Evolutionary conservation across 345 rosid species (phyloP).

Genomic region (Acer saccharum): DNA sequence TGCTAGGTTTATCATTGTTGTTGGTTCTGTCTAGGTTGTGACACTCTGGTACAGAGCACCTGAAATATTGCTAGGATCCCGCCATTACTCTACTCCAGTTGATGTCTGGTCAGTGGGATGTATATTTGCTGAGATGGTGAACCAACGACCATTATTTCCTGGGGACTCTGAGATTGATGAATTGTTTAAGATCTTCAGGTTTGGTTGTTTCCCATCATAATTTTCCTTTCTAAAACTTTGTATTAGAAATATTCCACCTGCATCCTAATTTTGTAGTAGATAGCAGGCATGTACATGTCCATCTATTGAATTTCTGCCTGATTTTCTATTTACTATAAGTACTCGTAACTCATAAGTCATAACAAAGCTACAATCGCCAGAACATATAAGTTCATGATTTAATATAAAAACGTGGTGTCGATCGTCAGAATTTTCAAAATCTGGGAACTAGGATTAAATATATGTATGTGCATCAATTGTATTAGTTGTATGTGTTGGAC

Average conservation of each 20-base stretch:
- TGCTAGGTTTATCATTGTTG: slow-evolving; percentile 12
- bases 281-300: background rate
- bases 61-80: slow-evolving; percentile 95
- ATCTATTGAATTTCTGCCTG: background rate
- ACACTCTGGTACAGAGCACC: slow-evolving; percentile 99
- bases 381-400: background rate
- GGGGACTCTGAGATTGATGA: slow-evolving; percentile 99
- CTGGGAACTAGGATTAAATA: background rate
- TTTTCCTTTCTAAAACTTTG: background rate
- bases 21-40: slow-evolving; percentile 65
- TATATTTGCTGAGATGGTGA: slow-evolving; percentile 99
- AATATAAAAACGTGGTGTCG: background rate
- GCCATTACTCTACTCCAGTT: slow-evolving; percentile 96
- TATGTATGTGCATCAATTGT: background rate
- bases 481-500: background rate
- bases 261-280: background rate
- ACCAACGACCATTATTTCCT: slow-evolving; percentile 88
- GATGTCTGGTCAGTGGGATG: slow-evolving; percentile 99
- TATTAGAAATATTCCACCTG: background rate
- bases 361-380: background rate
- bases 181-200: slow-evolving; percentile 97
- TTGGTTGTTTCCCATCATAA: slow-evolving; percentile 10
- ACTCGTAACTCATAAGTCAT: background rate
- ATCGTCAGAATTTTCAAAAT: background rate
- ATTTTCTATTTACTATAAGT: background rate